Percentiles rank a stretch among this genome's conserved stretches.
Conservation (phyloP, 2,329 filamentous ascomycete species). For the Penicillium hesseltinei region DNA sequence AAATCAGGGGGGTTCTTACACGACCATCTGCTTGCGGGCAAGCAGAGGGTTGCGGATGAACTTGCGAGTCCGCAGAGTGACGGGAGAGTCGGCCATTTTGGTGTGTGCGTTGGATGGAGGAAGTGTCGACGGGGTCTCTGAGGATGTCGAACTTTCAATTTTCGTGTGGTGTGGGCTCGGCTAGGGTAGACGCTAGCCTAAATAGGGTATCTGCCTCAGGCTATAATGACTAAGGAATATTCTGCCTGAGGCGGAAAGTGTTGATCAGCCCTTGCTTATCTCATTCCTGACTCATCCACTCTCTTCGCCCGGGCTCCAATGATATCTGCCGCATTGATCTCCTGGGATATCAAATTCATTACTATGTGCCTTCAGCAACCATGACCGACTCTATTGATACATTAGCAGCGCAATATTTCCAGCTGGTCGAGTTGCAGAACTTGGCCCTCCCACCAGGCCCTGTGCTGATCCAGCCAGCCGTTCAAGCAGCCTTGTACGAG, state of each 20-base stretch:
- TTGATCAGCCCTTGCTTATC: constrained; percentile 1
- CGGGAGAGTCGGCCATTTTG: constrained; percentile 78
- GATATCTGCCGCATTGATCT: constrained; percentile 6
- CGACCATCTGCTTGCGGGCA: constrained; percentile 98
- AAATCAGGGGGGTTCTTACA: constrained; percentile 64
- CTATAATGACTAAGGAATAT: not conserved
- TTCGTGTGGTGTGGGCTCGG: constrained; percentile 44
- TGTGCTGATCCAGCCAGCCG: constrained; percentile 57
- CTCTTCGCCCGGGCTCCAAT: constrained; percentile 9
- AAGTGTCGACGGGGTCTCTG: constrained; percentile 18
- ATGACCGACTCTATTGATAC: constrained; percentile 34
- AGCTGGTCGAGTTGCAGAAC: constrained; percentile 62
- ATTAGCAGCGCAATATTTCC: constrained; percentile 70
- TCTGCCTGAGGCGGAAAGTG: constrained; percentile 3
- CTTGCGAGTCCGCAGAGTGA: constrained; percentile 96
- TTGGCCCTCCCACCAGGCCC: constrained; percentile 63
- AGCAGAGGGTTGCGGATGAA: constrained; percentile 99
- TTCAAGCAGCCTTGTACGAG: constrained; percentile 66
- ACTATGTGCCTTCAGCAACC: not conserved
- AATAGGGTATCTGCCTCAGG: constrained; percentile 16
- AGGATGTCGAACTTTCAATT: constrained; percentile 39
- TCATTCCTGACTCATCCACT: constrained; percentile 8
- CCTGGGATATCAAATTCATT: constrained; percentile 4
- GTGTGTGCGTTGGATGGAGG: constrained; percentile 36
- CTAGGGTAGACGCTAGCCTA: constrained; percentile 38